Base-by-base conservation (phyloP, 305 asterid genomes). In the Lippia alba region DNA sequence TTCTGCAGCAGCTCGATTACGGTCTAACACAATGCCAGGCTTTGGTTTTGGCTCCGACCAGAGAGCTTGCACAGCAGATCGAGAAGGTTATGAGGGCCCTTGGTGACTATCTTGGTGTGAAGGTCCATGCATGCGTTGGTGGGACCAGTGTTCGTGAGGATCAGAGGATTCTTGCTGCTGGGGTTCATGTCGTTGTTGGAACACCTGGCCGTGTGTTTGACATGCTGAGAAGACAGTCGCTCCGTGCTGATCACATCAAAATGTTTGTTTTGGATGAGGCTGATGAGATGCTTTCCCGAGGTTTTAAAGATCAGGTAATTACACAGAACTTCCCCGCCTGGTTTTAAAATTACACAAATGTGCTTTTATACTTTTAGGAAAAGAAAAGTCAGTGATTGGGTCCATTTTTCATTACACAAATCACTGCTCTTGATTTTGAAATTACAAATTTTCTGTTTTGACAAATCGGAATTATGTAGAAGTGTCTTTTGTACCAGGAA, bases 131-230 rank as follows among this genome's bases (percentile, higher is more conserved):
- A 14, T 86, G 96, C 53, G 96, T 89, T 0, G 92, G 96, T 73
- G 92, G 96, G 51, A 89, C 96, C 73, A 86, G 86, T 77, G 91
- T 89, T 54, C 92, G 96, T 64, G 92, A 86, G 85, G 96, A 89
- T 76, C 92, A 89, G 55, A 53, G 89, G 11, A 89, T 86, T 54
- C 91, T 89, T 24, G 77, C 83, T 7, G 87, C 89, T 62, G 96
- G 96, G 8, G 96, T 89, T 8, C 96, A 89, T 15, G 92, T 86
- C 0, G 96, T 89, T 20, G 96, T 89, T 64, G 96, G 96, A 44
- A 89, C 96, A 46, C 92, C 92, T 57, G 96, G 92, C 4, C 91
- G 96, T 72, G 94, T 88, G 56, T 86, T 84, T 75, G 95, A 86
- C 75, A 89, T 86, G 96, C 15, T 86, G 60, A 74, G 89, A 2